Conservation (phyloP, 1,284 basidiomycete genomes). For the Ustilago bromivora region DNA sequence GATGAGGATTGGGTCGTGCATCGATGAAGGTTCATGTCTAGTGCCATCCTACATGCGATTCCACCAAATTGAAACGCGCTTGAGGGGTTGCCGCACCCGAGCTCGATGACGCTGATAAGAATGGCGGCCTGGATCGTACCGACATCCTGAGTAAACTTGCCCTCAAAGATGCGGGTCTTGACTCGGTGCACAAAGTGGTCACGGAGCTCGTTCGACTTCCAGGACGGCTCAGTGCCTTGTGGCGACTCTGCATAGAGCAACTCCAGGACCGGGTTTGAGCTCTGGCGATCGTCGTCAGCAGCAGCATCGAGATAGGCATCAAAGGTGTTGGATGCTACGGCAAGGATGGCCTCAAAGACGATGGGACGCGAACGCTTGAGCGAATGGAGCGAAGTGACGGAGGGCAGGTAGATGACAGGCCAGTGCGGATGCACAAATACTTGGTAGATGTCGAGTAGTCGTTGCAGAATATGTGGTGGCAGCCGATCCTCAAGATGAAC, state of each 20-base stretch:
- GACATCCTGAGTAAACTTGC: slow-evolving; percentile 42
- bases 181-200: slow-evolving; percentile 45
- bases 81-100: slow-evolving; percentile 46
- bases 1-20: not conserved
- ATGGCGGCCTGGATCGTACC: slow-evolving; percentile 49
- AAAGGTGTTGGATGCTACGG: slow-evolving; percentile 51
- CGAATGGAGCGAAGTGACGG: slow-evolving; percentile 46
- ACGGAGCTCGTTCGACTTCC: slow-evolving; percentile 42
- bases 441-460: slow-evolving; percentile 48
- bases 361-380: slow-evolving; percentile 40
- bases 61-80: slow-evolving; percentile 53
- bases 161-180: slow-evolving; percentile 46
- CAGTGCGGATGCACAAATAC: slow-evolving; percentile 57
- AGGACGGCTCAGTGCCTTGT: slow-evolving; percentile 17
- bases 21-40: slow-evolving; percentile 56
- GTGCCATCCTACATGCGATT: slow-evolving; percentile 50
- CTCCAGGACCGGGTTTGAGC: slow-evolving; percentile 28
- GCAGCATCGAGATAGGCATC: slow-evolving; percentile 36
- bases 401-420: slow-evolving; percentile 57
- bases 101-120: slow-evolving; percentile 49
- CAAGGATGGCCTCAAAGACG: slow-evolving; percentile 53
- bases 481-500: slow-evolving; percentile 33
- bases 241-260: slow-evolving; percentile 30
- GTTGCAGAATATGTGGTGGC: slow-evolving; percentile 32
- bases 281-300: slow-evolving; percentile 13